Base-by-base conservation (phyloP, 768 basidiomycete species). In the Cantharellus anzutake region DNA sequence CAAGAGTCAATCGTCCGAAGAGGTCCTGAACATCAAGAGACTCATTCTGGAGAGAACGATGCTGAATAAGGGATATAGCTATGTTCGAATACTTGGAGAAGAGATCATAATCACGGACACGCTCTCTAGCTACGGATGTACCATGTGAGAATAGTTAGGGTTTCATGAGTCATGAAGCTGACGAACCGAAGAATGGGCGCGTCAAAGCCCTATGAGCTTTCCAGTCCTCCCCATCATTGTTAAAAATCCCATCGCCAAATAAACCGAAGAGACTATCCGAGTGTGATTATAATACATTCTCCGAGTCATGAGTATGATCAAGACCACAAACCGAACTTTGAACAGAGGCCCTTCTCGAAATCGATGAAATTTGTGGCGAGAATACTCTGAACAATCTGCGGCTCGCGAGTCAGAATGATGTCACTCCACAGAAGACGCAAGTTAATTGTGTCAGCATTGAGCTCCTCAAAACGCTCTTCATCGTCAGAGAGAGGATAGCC, bases 171-270 rank as follows among this genome's bases (percentile, higher is more conserved):
- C 35, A 41, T 44, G 38, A 51, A 5, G n/a, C 11, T 7, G 11
- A 56, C 61, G 39, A n/a, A 62, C 61, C 76, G 70, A 86, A 29
- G 20, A 29, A 29, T 29, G 20, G 20, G 20, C 20, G 20, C 1
- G 20, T 29, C 20, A 29, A 29, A 3, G 73, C 65, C 5, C 83
- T 78, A 66, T 84, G 82, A 63, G 81, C 82, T 80, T 80, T 84
- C 84, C 84, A 85, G 68, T 78, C 73, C 16, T 7, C 52, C 16
- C 52, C 52, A 62, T 71, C 69, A 1, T 66, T 62, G 35, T 66
- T 67, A 64, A 71, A 71, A 7, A 71, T 69, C 4, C 70, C 70
- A 59, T 67, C 66, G 2, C 69, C 70, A 4, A 69, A 61, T 51
- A 70, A 66, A 34, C 60, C 66, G 20, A 29, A 29, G 20, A 29